A percentile compares a stretch with the other conserved stretches of the same genome.
Evolutionary conservation across 78 protist species (phyloP).

Genomic region (slime mould (Dictyostelium discoideum)): DNA sequence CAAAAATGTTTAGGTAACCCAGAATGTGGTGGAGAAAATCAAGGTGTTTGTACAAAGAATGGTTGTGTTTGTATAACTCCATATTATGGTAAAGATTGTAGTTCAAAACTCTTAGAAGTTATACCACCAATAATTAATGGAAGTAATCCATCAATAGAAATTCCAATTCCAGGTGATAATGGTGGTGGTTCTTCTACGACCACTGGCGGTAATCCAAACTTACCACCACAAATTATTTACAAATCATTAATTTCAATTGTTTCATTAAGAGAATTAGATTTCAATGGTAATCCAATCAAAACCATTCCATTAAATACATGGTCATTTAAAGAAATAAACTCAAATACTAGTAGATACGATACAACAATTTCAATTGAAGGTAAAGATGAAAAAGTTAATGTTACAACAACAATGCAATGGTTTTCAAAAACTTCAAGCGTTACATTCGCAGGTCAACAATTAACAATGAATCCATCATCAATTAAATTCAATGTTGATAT

Average conservation of each 20-base stretch:
- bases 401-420: not conserved
- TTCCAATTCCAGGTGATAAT: not conserved
- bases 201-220: not conserved
- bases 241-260: slow-evolving; percentile 2
- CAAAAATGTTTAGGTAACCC: not conserved
- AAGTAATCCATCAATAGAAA: not conserved
- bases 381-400: not conserved
- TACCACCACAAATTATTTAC: not conserved
- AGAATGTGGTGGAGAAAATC: not conserved
- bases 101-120: not conserved
- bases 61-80: not conserved
- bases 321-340: not conserved
- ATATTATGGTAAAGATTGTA: not conserved
- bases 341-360: not conserved
- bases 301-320: not conserved
- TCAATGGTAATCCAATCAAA: not conserved
- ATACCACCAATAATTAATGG: not conserved
- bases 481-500: not conserved
- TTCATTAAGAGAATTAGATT: slow-evolving; percentile 13
- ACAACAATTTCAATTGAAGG: not conserved
- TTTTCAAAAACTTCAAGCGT: not conserved
- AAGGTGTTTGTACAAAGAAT: not conserved
- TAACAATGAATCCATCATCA: slow-evolving; percentile 4
- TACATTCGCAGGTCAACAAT: not conserved
- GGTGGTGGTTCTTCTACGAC: not conserved